Evolutionary conservation across 495 filamentous ascomycete genomes (phyloP), one percentile per base, ranked within the genome.

Genomic region (Aspergillus cavernicola): DNA sequence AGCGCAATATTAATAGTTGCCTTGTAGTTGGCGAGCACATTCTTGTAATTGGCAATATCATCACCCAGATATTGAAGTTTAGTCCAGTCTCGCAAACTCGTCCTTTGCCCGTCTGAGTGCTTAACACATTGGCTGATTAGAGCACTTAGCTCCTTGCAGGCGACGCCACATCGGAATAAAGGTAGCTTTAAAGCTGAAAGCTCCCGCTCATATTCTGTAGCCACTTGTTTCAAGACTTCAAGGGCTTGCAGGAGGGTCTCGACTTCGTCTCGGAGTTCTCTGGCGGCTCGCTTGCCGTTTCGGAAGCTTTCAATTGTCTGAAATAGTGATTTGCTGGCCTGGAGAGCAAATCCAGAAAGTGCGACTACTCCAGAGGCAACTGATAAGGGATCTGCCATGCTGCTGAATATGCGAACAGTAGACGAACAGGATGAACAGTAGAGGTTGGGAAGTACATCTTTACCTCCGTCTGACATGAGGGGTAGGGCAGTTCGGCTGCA

Each of bases 21-120:
- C 49, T 68, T 68, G 46, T 68, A 68, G 57, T 61, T 64, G 36
- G 63, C 60, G 15, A 68, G 33, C 9, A 60, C 49, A 22, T 57
- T 50, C 39, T 42, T 62, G n/a, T 64, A 63, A 29, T 58, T 43
- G n/a, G 45, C 47, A 23, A 70, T 66, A 56, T 70, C 55, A 19
- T 57, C 59, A 11, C 60, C 64, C 58, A 60, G 12, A 38, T 67
- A 69, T 35, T 64, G 52, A 45, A 67, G 41, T 55, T 61, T 64
- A 19, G 60, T 61, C 66, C 66, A 69, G 41, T 70, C 65, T 15
- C 58, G 51, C 26, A 70, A 66, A 49, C 65, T 67, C n/a, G 62
- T 63, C 49, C 49, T 56, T 22, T 53, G 18, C 31, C 46, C 57
- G 45, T 41, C 35, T 9, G 63, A 64, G 37, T 63, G 56, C 18